Evolutionary conservation across 2,329 filamentous ascomycete genomes (phyloP).

Genomic region (Juglanconis juglandina): DNA sequence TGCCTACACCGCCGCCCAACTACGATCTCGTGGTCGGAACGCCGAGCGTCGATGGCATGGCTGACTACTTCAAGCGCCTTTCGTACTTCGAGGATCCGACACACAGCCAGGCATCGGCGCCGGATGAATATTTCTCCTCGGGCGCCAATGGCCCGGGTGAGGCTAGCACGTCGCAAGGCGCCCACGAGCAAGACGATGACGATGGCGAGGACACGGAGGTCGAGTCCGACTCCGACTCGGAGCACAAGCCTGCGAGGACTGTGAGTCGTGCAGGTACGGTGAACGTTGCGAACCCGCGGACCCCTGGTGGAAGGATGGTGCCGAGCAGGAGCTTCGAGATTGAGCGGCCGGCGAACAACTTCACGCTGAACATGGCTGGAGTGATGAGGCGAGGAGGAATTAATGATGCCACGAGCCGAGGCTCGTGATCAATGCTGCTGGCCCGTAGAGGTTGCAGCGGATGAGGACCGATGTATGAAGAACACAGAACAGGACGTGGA

Average conservation of each 20-base stretch:
- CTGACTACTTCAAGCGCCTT: slow-evolving; percentile 82
- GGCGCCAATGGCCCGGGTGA: slow-evolving; percentile 3
- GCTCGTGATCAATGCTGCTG: background rate
- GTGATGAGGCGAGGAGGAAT: slow-evolving; percentile 22
- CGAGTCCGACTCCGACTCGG: slow-evolving; percentile 31
- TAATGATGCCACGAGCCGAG: background rate
- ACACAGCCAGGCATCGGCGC: background rate
- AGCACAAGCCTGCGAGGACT: slow-evolving; percentile 37
- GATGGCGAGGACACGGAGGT: slow-evolving; percentile 35
- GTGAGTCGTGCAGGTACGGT: slow-evolving; percentile 52
- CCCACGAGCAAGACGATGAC: slow-evolving; percentile 27
- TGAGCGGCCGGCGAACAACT: slow-evolving; percentile 37
- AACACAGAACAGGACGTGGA: no score
- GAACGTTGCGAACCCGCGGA: slow-evolving; percentile 55
- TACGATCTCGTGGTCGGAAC: slow-evolving; percentile 77
- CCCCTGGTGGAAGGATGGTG: slow-evolving; percentile 49
- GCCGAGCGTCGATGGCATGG: slow-evolving; percentile 64
- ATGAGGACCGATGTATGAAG: background rate
- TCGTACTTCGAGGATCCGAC: slow-evolving; percentile 61
- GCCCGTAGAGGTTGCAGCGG: background rate
- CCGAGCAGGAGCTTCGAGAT: slow-evolving; percentile 58
- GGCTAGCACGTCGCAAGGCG: background rate
- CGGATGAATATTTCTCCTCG: slow-evolving; percentile 3
- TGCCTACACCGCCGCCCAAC: slow-evolving; percentile 72
- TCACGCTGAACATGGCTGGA: slow-evolving; percentile 29